Conservation (phyloP, 2,329 filamentous ascomycete genomes). For the Cephalotrichum gorgonifer region DNA sequence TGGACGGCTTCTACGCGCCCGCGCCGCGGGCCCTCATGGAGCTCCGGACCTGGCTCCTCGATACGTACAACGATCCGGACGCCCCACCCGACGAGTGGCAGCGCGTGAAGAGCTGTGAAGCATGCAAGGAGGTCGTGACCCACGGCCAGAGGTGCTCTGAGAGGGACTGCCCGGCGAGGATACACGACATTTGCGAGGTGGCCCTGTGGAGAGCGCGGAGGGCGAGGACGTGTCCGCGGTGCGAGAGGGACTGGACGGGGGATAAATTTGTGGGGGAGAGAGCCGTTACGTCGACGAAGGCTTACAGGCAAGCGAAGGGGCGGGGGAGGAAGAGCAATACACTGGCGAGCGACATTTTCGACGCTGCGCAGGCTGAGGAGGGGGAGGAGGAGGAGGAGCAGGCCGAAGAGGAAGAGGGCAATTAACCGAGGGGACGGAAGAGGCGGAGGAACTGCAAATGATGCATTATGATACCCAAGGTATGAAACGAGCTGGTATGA, state of each 20-base stretch:
- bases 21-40: slow-evolving; percentile 75
- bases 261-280: slow-evolving; percentile 43
- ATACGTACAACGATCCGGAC: slow-evolving; percentile 74
- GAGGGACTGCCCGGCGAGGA: slow-evolving; percentile 53
- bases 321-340: slow-evolving; percentile 11
- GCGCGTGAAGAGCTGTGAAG: slow-evolving; percentile 76
- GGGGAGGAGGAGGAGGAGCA: slow-evolving; percentile 11
- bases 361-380: slow-evolving; percentile 8
- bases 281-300: slow-evolving; percentile 43
- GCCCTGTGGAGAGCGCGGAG: slow-evolving; percentile 61
- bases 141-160: slow-evolving; percentile 67
- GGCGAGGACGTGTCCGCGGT: slow-evolving; percentile 54
- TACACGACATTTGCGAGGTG: slow-evolving; percentile 69
- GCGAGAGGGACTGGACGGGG: slow-evolving; percentile 38
- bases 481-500: background rate
- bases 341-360: slow-evolving; percentile 4
- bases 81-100: slow-evolving; percentile 51
- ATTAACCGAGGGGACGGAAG: background rate
- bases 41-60: slow-evolving; percentile 71
- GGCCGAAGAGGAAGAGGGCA: background rate
- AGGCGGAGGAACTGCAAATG: background rate
- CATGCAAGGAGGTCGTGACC: slow-evolving; percentile 84
- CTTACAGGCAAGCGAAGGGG: slow-evolving; percentile 28
- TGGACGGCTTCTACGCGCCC: slow-evolving; percentile 62
- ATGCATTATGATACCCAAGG: slow-evolving; percentile 6